These are phyloP conservation scores for Omphalea diandra DNA, from an alignment of 441 rosid species.

Conservation along the genomic window DNA sequence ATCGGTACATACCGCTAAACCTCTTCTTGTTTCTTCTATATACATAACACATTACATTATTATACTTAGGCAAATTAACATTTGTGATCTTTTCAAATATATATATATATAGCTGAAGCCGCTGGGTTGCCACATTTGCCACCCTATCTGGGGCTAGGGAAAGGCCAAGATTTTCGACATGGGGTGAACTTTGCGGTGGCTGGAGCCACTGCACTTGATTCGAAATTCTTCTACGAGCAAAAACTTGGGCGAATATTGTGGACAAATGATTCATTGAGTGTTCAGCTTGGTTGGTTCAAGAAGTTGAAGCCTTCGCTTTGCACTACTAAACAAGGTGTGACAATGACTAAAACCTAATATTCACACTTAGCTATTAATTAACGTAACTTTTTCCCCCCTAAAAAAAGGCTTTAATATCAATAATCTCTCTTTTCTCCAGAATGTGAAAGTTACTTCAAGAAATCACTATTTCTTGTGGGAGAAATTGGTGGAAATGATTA, in stretches of 20 bases:
- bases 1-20: no score
- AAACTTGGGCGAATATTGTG: slow-evolving; percentile 40
- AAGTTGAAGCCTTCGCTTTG: slow-evolving; percentile 56
- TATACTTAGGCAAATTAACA: no score
- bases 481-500: slow-evolving; percentile 90
- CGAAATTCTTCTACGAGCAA: slow-evolving; percentile 38
- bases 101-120: no score
- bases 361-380: not conserved
- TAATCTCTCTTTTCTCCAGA: slow-evolving; percentile 31
- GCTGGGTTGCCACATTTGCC: no score
- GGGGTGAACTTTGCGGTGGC: slow-evolving; percentile 80
- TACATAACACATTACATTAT: no score
- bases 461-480: slow-evolving; percentile 68
- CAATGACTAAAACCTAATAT: not conserved
- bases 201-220: slow-evolving; percentile 65
- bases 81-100: no score
- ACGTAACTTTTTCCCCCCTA: not conserved
- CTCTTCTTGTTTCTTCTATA: no score
- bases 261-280: slow-evolving; percentile 54
- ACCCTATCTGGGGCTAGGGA: slow-evolving; percentile 46
- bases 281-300: slow-evolving; percentile 71
- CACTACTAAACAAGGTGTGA: slow-evolving; percentile 46
- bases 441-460: slow-evolving; percentile 54
- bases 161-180: slow-evolving; percentile 24
- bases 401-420: no score